Evolutionary conservation across 257 asterid species (phyloP).

Genomic region (Solanum chiquidenum): DNA sequence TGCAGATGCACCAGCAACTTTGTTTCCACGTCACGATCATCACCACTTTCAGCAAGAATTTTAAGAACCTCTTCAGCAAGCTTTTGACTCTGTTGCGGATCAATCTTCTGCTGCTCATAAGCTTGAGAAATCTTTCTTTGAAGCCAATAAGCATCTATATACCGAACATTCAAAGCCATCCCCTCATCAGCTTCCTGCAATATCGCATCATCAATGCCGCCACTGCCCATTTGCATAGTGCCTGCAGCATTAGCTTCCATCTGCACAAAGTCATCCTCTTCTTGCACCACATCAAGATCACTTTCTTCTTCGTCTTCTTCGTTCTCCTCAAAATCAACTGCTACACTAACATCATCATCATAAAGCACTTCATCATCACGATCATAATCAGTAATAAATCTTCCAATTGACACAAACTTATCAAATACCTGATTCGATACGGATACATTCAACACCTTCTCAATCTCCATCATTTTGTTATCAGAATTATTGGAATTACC

Average conservation of each 20-base stretch:
- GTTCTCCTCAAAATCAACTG: constrained; percentile 34
- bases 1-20: constrained; percentile 27
- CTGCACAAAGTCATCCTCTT: constrained; percentile 20
- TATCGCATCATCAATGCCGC: constrained; percentile 22
- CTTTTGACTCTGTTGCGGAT: constrained; percentile 29
- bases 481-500: constrained; percentile 10
- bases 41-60: constrained; percentile 24
- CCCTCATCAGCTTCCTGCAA: constrained; percentile 17
- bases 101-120: constrained; percentile 24
- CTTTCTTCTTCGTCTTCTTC: constrained; percentile 32
- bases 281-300: constrained; percentile 26
- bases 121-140: constrained; percentile 36
- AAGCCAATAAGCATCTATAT: constrained; percentile 36
- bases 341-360: constrained; percentile 29
- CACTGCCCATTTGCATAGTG: constrained; percentile 31
- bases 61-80: constrained; percentile 31
- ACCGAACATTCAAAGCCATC: constrained; percentile 31
- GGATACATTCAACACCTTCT: constrained; percentile 17
- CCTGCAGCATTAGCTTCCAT: constrained; percentile 10
- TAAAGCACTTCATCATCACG: constrained; percentile 14
- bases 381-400: constrained; percentile 23
- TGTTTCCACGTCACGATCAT: constrained; percentile 28
- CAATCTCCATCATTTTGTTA: constrained; percentile 24
- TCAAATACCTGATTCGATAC: constrained; percentile 13
- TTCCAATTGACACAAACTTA: constrained; percentile 11